phyloP scores from a whole-genome alignment of 2,329 filamentous ascomycete species.

The Fusarium chuoi region DNA sequence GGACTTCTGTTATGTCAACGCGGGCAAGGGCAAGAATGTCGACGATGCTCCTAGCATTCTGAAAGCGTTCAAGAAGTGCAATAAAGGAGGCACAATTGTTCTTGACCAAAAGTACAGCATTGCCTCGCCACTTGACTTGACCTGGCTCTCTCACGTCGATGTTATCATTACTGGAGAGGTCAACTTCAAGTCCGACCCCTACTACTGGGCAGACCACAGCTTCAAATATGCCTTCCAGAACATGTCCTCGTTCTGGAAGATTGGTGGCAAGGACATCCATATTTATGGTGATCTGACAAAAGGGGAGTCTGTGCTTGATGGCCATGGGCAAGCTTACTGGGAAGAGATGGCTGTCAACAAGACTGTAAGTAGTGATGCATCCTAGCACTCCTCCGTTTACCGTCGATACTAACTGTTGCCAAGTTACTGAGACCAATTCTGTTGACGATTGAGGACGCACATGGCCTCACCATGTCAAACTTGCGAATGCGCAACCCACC shows the following conservation, averaged over 20 bases:
- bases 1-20: slow-evolving; percentile 37
- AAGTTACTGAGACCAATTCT: slow-evolving; percentile 41
- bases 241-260: slow-evolving; percentile 56
- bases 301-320: slow-evolving; percentile 72
- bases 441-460: slow-evolving; percentile 37
- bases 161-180: slow-evolving; percentile 66
- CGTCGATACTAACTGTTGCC: background rate
- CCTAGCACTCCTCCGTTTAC: fast-evolving
- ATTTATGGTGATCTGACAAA: slow-evolving; percentile 74
- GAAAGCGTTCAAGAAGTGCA: slow-evolving; percentile 57
- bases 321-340: slow-evolving; percentile 41
- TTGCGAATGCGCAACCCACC: slow-evolving; percentile 69
- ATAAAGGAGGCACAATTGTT: slow-evolving; percentile 70
- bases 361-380: slow-evolving; percentile 40
- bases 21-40: slow-evolving; percentile 3
- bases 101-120: slow-evolving; percentile 70
- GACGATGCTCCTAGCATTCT: slow-evolving; percentile 37
- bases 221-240: slow-evolving; percentile 75
- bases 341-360: slow-evolving; percentile 32
- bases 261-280: slow-evolving; percentile 59
- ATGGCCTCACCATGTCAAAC: slow-evolving; percentile 67
- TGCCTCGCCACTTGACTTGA: slow-evolving; percentile 72
- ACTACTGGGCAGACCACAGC: slow-evolving; percentile 73
- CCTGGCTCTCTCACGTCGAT: slow-evolving; percentile 71
- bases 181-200: slow-evolving; percentile 72